These are phyloP conservation scores for Kewa caespitosa DNA, from an alignment of 179 eudicot species.

Conservation along the genomic window DNA sequence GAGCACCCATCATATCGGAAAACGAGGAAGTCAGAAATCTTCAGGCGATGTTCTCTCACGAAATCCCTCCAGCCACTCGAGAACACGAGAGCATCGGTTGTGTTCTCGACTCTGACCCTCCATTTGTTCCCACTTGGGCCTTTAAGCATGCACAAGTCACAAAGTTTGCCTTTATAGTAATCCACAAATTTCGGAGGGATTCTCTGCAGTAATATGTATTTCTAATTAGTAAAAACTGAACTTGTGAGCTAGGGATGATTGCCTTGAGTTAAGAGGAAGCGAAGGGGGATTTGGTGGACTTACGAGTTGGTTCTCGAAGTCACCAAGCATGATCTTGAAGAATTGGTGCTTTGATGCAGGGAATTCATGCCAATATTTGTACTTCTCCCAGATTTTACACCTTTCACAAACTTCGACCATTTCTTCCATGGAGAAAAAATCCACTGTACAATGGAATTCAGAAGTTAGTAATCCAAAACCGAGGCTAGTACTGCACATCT, in stretches of 20 bases:
- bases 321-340: constrained; percentile 21
- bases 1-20: constrained; percentile 16
- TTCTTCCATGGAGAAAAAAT: background rate
- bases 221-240: background rate
- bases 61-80: constrained; percentile 27
- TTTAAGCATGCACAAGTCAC: constrained; percentile 11
- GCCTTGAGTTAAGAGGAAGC: background rate
- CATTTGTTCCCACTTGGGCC: constrained; percentile 29
- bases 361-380: constrained; percentile 17
- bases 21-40: constrained; percentile 1
- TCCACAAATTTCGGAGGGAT: constrained; percentile 23
- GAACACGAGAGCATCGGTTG: background rate
- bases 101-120: constrained; percentile 11
- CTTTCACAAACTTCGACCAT: constrained; percentile 16
- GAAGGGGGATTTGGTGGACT: background rate
- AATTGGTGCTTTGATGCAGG: constrained; percentile 13
- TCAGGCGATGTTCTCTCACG: constrained; percentile 22
- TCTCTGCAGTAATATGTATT: constrained; percentile 8
- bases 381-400: constrained; percentile 1
- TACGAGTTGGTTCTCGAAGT: constrained; percentile 29
- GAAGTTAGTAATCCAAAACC: no score
- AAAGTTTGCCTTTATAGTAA: constrained; percentile 7
- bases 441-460: no score
- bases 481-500: no score
- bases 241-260: background rate